phyloP scores from a whole-genome alignment of 2,329 filamentous ascomycete species.

The Hypocreales sp. region DNA sequence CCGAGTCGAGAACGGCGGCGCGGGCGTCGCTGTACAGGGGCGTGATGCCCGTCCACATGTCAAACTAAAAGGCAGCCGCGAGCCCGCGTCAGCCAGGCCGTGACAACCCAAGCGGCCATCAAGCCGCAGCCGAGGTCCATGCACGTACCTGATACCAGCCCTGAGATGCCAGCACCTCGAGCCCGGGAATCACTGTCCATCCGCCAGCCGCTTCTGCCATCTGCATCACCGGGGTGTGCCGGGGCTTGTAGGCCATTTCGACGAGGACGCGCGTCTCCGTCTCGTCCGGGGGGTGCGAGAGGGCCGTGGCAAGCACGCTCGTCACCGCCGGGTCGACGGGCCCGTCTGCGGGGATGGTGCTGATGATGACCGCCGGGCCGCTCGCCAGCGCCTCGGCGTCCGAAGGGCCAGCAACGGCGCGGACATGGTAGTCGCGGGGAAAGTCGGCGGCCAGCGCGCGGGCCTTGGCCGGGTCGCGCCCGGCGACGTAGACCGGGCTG shows the following conservation, averaged over 20 bases:
- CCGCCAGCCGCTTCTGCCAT: slow-evolving; percentile 55
- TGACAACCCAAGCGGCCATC: too few species aligned
- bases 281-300: slow-evolving; percentile 21
- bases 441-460: slow-evolving; percentile 55
- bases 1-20: slow-evolving; percentile 33
- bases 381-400: slow-evolving; percentile 36
- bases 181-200: slow-evolving; percentile 72
- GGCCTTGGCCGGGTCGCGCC: slow-evolving; percentile 57
- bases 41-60: slow-evolving; percentile 70
- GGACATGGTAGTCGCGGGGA: slow-evolving; percentile 55
- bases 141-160: slow-evolving; percentile 66
- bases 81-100: slow-evolving; percentile 9
- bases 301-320: slow-evolving; percentile 41
- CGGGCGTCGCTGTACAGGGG: slow-evolving; percentile 58
- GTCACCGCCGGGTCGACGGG: slow-evolving; percentile 62
- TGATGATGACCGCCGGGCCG: slow-evolving; percentile 51
- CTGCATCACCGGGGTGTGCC: slow-evolving; percentile 69
- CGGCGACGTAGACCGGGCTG: slow-evolving; percentile 73
- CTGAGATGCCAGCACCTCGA: slow-evolving; percentile 82
- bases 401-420: slow-evolving; percentile 36
- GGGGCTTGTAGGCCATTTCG: slow-evolving; percentile 94
- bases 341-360: slow-evolving; percentile 79
- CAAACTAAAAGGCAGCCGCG: too few species aligned
- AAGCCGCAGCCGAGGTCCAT: not conserved
- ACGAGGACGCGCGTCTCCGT: slow-evolving; percentile 46